Conservation (phyloP, 495 filamentous ascomycete genomes). For the Penicillium flavigenum region DNA sequence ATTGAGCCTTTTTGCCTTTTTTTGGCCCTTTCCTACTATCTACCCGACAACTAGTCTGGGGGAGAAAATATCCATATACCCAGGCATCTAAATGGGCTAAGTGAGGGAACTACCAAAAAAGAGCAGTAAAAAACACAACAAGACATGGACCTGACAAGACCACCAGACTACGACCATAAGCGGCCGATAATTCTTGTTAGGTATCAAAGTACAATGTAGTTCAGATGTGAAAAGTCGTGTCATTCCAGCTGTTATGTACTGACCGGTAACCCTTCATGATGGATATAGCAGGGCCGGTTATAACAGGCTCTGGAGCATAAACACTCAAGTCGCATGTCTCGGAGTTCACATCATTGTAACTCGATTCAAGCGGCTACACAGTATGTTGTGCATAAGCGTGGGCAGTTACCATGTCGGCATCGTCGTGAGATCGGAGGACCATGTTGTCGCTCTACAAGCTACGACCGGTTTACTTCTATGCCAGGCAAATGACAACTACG, state of each 20-base stretch:
- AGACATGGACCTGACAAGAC: too few species aligned
- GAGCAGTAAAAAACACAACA: too few species aligned
- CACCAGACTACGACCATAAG: too few species aligned
- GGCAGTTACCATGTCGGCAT: neutral
- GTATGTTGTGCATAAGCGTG: neutral
- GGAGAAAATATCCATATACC: too few species aligned
- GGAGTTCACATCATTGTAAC: neutral
- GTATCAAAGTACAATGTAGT: neutral
- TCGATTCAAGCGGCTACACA: neutral
- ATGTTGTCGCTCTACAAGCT: neutral
- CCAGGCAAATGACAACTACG: neutral
- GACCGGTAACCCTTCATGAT: neutral
- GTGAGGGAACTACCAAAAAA: too few species aligned
- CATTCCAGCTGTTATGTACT: neutral
- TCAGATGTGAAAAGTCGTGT: neutral
- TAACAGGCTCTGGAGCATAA: neutral
- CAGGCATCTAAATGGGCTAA: too few species aligned
- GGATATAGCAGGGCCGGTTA: neutral
- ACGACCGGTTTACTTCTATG: slow-evolving; percentile 8
- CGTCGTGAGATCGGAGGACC: neutral
- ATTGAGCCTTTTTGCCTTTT: too few species aligned
- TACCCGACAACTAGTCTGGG: too few species aligned
- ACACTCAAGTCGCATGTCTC: neutral
- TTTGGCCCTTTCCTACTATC: too few species aligned
- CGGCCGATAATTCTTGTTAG: neutral